Percentiles rank a stretch among this genome's conserved stretches.
These are phyloP conservation scores for Candida coquimbonensis DNA, from an alignment of 805 yeast genomes.

Conservation along the genomic window DNA sequence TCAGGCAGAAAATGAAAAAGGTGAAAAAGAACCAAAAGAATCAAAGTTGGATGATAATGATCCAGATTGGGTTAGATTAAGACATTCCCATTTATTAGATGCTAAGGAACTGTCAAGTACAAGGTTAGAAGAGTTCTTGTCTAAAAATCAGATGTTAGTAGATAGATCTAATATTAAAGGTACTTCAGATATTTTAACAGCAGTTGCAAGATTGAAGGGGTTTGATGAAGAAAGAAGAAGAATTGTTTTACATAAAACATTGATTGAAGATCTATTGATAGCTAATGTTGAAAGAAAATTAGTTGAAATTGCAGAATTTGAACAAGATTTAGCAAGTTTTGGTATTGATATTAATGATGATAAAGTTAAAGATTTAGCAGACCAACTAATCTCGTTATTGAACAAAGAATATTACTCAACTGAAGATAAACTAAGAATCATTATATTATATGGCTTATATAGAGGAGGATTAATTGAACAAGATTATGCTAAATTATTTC, in stretches of 20 bases:
- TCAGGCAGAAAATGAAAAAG: slow-evolving; percentile 47
- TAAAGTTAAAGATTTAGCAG: slow-evolving; percentile 51
- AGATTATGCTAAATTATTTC: slow-evolving; percentile 65
- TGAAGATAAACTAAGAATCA: slow-evolving; percentile 67
- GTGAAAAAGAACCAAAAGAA: slow-evolving; percentile 33
- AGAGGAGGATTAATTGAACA: slow-evolving; percentile 74
- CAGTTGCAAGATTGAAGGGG: slow-evolving; percentile 63
- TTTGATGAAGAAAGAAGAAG: slow-evolving; percentile 62
- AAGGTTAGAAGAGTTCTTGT: slow-evolving; percentile 56
- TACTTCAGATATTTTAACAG: slow-evolving; percentile 66
- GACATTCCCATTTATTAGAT: slow-evolving; percentile 71
- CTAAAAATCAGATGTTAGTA: slow-evolving; percentile 69
- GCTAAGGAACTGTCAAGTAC: slow-evolving; percentile 56
- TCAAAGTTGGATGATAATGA: slow-evolving; percentile 56
- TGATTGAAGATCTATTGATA: slow-evolving; percentile 59
- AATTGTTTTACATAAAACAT: slow-evolving; percentile 50
- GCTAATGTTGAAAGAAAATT: slow-evolving; percentile 51
- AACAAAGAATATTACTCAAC: slow-evolving; percentile 40
- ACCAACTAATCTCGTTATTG: slow-evolving; percentile 51
- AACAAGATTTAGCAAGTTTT: slow-evolving; percentile 71
- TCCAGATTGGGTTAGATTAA: slow-evolving; percentile 61
- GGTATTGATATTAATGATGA: slow-evolving; percentile 67
- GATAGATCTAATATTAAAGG: slow-evolving; percentile 58
- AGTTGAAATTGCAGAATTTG: slow-evolving; percentile 74
- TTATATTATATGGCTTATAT: slow-evolving; percentile 67